These are phyloP conservation scores for Salix brachista DNA, from an alignment of 345 rosid genomes.

Conservation along the genomic window DNA sequence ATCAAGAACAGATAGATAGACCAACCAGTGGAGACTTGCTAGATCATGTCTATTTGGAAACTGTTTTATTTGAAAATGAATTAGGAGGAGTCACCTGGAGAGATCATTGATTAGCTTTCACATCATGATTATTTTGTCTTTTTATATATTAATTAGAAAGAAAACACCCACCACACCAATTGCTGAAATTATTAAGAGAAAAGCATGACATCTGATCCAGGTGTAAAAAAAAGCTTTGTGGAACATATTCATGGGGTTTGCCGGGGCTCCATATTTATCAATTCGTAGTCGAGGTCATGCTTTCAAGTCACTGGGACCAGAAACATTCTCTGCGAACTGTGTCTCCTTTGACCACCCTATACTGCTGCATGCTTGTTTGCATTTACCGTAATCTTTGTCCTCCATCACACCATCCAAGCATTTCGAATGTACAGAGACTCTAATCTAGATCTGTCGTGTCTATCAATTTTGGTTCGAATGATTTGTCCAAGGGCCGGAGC, in stretches of 20 bases:
- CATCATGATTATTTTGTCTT: slow-evolving; percentile 49
- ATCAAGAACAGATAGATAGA: neutral
- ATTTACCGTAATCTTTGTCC: neutral
- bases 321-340: slow-evolving; percentile 38
- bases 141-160: slow-evolving; percentile 19
- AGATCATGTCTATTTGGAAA: slow-evolving; percentile 21
- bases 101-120: slow-evolving; percentile 26
- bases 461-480: neutral
- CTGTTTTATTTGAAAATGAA: slow-evolving; percentile 14
- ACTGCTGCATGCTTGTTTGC: slow-evolving; percentile 11
- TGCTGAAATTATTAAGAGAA: slow-evolving; percentile 9
- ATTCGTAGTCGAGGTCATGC: slow-evolving; percentile 19
- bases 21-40: neutral
- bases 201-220: neutral
- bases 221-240: neutral
- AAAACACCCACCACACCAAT: neutral
- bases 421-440: neutral
- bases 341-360: slow-evolving; percentile 41
- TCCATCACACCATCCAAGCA: neutral
- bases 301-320: slow-evolving; percentile 32
- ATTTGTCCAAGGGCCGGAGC: neutral
- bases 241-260: slow-evolving; percentile 36
- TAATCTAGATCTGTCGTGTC: neutral
- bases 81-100: neutral
- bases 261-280: slow-evolving; percentile 15